Evolutionary conservation across 768 basidiomycete genomes (phyloP), one percentile per base, ranked within the genome.

Genomic region (Tremella mesenterica): DNA sequence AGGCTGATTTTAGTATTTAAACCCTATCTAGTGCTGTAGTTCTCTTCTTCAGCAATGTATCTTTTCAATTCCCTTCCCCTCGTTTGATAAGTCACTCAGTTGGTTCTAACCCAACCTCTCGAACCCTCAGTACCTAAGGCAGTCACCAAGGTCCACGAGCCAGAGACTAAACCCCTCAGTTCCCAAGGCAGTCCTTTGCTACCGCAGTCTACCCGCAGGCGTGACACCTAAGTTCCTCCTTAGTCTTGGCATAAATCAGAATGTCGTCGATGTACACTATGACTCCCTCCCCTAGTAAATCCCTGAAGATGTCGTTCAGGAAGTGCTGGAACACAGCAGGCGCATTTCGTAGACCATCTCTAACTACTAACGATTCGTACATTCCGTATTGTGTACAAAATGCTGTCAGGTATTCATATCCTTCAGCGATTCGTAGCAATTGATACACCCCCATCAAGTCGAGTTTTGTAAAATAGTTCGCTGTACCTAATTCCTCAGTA

Each of bases 371-470:
- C 21, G 34, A 65, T 28, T 31, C 49, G 41, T 53, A 64, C 44
- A 52, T 58, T 0, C 66, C 61, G n/a, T 29, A 54, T 20, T 61
- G 62, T 1, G 66, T 74, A 2, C 43, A 36, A 38, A 76, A 76
- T 0, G 72, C 73, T 0, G 67, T 75, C 21, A 75, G 74, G 68
- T 64, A 70, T 44, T 70, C 59, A 39, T 73, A 53, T 0, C 60
- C 72, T 25, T 56, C 44, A 2, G 25, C 51, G 21, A 72, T 65
- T 6, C 60, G 28, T 6, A 70, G 46, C 7, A 60, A 58, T 53
- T 66, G 58, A 49, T 58, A 69, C 2, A 60, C 61, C 30, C 50
- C 47, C 14, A 48, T 23, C 16, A 65, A 50, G 45, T 67, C 64
- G 29, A 66, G 31, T 39, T 69, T 67, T 36, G 27, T 36, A 58